These are phyloP conservation scores for Aspergillus thermomutatus DNA, from an alignment of 2,329 filamentous ascomycete species.

Conservation along the genomic window DNA sequence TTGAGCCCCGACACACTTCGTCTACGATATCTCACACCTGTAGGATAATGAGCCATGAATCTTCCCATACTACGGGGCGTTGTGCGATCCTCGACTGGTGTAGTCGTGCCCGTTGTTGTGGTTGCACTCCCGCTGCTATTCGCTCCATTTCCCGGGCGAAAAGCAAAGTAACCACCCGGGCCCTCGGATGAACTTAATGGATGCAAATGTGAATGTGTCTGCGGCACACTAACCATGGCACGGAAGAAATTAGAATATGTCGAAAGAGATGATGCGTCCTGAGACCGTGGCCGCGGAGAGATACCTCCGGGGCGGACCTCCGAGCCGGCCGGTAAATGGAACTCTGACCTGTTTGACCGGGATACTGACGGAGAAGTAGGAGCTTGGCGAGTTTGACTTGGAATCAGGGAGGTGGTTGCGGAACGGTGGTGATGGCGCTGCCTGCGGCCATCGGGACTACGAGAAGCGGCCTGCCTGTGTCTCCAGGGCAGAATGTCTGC, in stretches of 20 bases:
- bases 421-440: constrained; percentile 31
- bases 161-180: constrained; percentile 20
- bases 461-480: constrained; percentile 1
- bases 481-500: constrained; percentile 8
- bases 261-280: not conserved
- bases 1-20: constrained; percentile 23
- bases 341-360: constrained; percentile 16
- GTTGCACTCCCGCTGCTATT: constrained; percentile 14
- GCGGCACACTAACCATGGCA: constrained; percentile 3
- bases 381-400: constrained; percentile 10
- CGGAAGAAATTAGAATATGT: constrained; percentile 4
- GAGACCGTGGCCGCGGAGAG: constrained; percentile 16
- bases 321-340: not conserved
- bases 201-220: constrained; percentile 7
- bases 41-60: constrained; percentile 24
- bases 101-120: constrained; percentile 15
- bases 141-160: constrained; percentile 11
- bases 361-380: constrained; percentile 13
- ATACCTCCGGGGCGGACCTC: constrained; percentile 12
- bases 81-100: constrained; percentile 19
- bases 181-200: constrained; percentile 12
- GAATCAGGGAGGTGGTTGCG: constrained; percentile 30
- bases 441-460: not conserved
- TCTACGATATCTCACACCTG: constrained; percentile 22
- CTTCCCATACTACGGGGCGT: constrained; percentile 10